Evolutionary conservation across 345 rosid genomes (phyloP).

Genomic region (Mercurialis annua): DNA sequence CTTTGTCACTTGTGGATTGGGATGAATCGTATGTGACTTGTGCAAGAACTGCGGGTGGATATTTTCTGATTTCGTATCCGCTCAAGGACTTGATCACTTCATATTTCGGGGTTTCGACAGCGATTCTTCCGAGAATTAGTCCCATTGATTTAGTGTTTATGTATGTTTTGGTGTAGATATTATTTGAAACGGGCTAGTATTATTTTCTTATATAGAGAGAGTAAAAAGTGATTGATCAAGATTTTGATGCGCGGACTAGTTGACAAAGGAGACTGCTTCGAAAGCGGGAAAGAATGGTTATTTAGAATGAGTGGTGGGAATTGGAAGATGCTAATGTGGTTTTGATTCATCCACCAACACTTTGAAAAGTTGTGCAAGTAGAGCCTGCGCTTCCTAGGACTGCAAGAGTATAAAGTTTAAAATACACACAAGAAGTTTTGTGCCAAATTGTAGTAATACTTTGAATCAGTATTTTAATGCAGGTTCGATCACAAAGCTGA

Average conservation of each 20-base stretch:
- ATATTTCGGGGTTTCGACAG: constrained; percentile 69
- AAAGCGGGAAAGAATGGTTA: background rate
- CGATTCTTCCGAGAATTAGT: constrained; percentile 64
- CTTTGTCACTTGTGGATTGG: constrained; percentile 58
- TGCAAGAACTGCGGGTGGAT: constrained; percentile 59
- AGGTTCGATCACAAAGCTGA: too few species aligned
- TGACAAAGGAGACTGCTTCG: constrained; percentile 12
- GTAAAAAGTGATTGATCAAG: too few species aligned
- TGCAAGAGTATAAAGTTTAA: too few species aligned
- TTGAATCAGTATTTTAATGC: too few species aligned
- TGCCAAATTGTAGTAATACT: too few species aligned
- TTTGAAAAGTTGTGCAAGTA: too few species aligned
- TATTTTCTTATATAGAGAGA: too few species aligned
- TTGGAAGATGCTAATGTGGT: constrained; percentile 20
- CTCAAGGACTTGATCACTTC: constrained; percentile 43
- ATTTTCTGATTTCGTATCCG: constrained; percentile 78
- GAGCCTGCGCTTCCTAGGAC: too few species aligned
- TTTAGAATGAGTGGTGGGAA: constrained; percentile 16
- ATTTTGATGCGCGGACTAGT: too few species aligned
- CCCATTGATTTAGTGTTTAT: constrained; percentile 40
- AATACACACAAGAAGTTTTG: too few species aligned
- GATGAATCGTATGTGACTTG: constrained; percentile 72
- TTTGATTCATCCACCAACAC: constrained; percentile 32
- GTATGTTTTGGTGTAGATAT: too few species aligned
- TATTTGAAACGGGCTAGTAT: background rate